A percentile compares a stretch with the other conserved stretches of the same genome.
Conservation (phyloP, 1,284 basidiomycete genomes). For the Austroboletus niveus region DNA sequence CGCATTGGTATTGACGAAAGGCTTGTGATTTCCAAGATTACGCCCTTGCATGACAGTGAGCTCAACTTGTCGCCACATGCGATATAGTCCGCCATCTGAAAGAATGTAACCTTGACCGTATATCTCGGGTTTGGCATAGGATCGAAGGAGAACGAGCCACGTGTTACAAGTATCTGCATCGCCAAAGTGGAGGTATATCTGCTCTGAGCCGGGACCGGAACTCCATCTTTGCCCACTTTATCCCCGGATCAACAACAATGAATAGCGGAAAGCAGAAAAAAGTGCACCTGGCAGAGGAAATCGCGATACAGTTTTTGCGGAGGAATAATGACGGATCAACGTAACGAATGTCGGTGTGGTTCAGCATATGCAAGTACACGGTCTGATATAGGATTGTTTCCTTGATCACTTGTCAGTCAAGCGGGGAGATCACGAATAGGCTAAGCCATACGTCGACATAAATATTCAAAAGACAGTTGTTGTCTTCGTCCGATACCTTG, state of each 20-base stretch:
- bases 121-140: slow-evolving; percentile 74
- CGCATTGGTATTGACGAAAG: slow-evolving; percentile 27
- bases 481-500: slow-evolving; percentile 64
- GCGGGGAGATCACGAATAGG: slow-evolving; percentile 4
- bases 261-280: slow-evolving; percentile 3
- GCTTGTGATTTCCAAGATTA: slow-evolving; percentile 53
- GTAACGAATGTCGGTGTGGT: slow-evolving; percentile 71
- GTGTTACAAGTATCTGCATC: slow-evolving; percentile 58
- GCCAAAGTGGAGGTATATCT: slow-evolving; percentile 67
- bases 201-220: slow-evolving; percentile 53
- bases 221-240: slow-evolving; percentile 61
- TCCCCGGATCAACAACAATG: slow-evolving; percentile 8
- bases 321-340: slow-evolving; percentile 71
- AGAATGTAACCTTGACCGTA: slow-evolving; percentile 60
- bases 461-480: slow-evolving; percentile 63
- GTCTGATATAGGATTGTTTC: slow-evolving; percentile 70
- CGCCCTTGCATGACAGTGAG: slow-evolving; percentile 68
- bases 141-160: slow-evolving; percentile 73
- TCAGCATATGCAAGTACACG: slow-evolving; percentile 65
- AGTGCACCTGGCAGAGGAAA: slow-evolving; percentile 59
- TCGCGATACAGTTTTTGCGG: slow-evolving; percentile 65
- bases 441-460: slow-evolving; percentile 61
- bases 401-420: slow-evolving; percentile 37
- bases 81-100: slow-evolving; percentile 71
- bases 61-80: slow-evolving; percentile 81